phyloP scores from a whole-genome alignment of 305 asterid genomes.

The Fraxinus sp. region DNA sequence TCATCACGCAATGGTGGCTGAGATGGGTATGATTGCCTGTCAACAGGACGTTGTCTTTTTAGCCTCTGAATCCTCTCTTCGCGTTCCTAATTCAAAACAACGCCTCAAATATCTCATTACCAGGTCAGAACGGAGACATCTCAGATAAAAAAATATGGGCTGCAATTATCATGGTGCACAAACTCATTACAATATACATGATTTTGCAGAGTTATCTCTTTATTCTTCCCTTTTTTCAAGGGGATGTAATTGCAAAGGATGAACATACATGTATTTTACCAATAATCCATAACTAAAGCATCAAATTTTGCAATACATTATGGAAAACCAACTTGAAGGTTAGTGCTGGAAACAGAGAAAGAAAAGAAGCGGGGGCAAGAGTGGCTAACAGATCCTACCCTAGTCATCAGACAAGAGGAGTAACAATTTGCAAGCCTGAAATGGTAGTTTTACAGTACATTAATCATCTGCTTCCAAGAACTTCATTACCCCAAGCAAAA shows the following conservation, averaged over 20 bases:
- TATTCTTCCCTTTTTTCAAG: not conserved
- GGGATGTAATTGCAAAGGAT: not conserved
- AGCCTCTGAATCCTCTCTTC: constrained; percentile 78
- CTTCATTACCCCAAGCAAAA: constrained; percentile 7
- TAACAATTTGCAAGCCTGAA: not conserved
- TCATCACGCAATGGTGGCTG: constrained; percentile 53
- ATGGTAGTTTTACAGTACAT: not conserved
- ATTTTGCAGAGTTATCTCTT: too few relatives aligned
- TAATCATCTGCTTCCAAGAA: constrained; percentile 8
- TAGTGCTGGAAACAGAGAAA: not conserved
- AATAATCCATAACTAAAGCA: not conserved
- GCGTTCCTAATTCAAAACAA: constrained; percentile 64
- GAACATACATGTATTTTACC: not conserved
- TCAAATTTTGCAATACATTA: not conserved
- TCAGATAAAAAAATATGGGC: not conserved
- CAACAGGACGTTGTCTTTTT: constrained; percentile 68
- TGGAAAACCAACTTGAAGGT: not conserved
- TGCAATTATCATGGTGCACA: not conserved
- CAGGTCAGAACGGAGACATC: not conserved
- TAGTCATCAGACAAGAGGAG: not conserved
- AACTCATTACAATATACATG: too few relatives aligned
- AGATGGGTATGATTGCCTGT: constrained; percentile 52
- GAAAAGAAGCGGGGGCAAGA: not conserved
- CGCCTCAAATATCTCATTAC: not conserved
- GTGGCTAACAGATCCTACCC: not conserved